Conservation (phyloP, 306 rosid genomes). For the Lupinus albus region DNA sequence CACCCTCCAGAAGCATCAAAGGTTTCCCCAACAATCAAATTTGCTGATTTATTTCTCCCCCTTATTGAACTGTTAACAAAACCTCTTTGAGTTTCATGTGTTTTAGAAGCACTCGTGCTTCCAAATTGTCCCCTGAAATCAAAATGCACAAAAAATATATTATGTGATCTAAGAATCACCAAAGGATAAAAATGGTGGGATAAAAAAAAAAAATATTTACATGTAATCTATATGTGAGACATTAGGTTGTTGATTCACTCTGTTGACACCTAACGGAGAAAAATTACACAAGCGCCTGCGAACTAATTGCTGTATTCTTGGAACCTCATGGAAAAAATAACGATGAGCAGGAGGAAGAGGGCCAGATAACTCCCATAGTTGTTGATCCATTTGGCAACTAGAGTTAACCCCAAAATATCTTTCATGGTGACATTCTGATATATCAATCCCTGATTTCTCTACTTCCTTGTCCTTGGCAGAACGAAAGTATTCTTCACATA, state of each 20-base stretch:
- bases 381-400: constrained; percentile 47
- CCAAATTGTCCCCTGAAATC: constrained; percentile 80
- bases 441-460: constrained; percentile 33
- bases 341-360: constrained; percentile 69
- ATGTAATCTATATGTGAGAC: constrained; percentile 77
- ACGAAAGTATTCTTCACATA: constrained; percentile 64
- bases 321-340: constrained; percentile 74
- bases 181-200: constrained; percentile 11
- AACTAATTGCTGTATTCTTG: constrained; percentile 66
- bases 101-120: constrained; percentile 59
- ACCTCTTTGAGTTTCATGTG: constrained; percentile 44
- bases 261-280: constrained; percentile 61
- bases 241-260: constrained; percentile 53
- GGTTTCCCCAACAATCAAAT: constrained; percentile 38
- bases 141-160: too few relatives aligned
- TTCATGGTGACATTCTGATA: constrained; percentile 17
- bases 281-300: constrained; percentile 59
- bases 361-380: constrained; percentile 44
- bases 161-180: neutral
- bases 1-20: constrained; percentile 56
- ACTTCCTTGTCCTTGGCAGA: constrained; percentile 45
- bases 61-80: constrained; percentile 45
- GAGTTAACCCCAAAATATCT: constrained; percentile 33
- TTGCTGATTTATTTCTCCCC: constrained; percentile 45
- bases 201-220: constrained; percentile 42